A percentile compares a stretch with the other conserved stretches of the same genome.
Conservation (phyloP, 805 yeast species). For the Candida schatavii region DNA sequence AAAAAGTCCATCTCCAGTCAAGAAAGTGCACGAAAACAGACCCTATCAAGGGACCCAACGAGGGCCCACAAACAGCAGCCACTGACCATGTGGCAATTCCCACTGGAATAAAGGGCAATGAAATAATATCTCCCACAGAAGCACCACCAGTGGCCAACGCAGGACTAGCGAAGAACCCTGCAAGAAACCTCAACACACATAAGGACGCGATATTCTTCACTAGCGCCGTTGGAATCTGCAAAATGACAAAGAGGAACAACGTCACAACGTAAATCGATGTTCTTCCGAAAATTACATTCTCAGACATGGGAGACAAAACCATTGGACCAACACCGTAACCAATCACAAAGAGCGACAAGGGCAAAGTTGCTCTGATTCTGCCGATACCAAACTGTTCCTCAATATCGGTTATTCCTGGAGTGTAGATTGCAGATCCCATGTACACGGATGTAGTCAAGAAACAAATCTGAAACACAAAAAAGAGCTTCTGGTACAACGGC, state of each 20-base stretch:
- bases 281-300: slow-evolving; percentile 48
- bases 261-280: slow-evolving; percentile 43
- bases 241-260: slow-evolving; percentile 39
- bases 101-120: slow-evolving; percentile 38
- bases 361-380: slow-evolving; percentile 39
- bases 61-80: slow-evolving; percentile 50
- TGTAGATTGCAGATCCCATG: slow-evolving; percentile 49
- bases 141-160: slow-evolving; percentile 55
- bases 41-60: slow-evolving; percentile 51
- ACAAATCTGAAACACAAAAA: slow-evolving; percentile 36
- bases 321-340: slow-evolving; percentile 62
- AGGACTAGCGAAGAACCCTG: slow-evolving; percentile 54
- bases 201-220: slow-evolving; percentile 46
- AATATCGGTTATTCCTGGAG: slow-evolving; percentile 47
- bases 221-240: slow-evolving; percentile 53
- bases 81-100: slow-evolving; percentile 46
- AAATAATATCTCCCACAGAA: slow-evolving; percentile 44
- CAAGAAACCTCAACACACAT: slow-evolving; percentile 45
- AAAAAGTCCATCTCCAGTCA: slow-evolving; percentile 54
- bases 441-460: slow-evolving; percentile 47
- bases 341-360: slow-evolving; percentile 45
- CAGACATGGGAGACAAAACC: slow-evolving; percentile 53
- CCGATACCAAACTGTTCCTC: slow-evolving; percentile 41
- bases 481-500: slow-evolving; percentile 39
- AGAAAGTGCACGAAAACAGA: slow-evolving; percentile 41